Evolutionary conservation across 169 alveolate species (phyloP), one percentile per base, ranked within the genome.

Genomic region (Ichthyophthirius multifiliis): DNA sequence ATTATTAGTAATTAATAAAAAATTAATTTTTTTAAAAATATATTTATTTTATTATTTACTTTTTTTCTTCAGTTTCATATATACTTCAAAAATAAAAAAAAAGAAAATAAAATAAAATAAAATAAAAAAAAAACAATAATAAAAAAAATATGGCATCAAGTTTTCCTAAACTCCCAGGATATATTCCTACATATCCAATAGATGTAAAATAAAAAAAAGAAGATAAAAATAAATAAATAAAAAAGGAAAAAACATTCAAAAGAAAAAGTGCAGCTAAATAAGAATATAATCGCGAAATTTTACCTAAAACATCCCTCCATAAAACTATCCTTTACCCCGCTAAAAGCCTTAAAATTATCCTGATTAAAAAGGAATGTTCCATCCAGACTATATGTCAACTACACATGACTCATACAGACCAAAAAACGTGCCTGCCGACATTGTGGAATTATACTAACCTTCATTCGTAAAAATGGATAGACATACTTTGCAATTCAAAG

Each of bases 161-260:
- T 18, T 88, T 83, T 79, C 93, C 95, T 31, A 91, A 87, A 65
- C 77, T 85, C 30, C 93, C 93, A n/a, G 93, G 93, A 9, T 86
- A 41, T 75, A 87, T 91, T 16, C 92, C 92, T 13, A 87, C 91
- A 30, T 88, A 88, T 67, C 93, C 88, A 75, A 83, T 89, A 12
- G 89, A 91, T 4, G 64, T 74, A 65, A 63, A 27, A 46, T 34
- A 23, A 73, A 85, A 47, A 80, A 79, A 35, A 85, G 55, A 78
- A 37, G 63, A 37, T 55, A 77, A 23, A 84, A 78, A 63, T 62
- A 43, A 75, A 18, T 27, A 18, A 55, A n/a, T n/a, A 55, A 27
- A 55, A 46, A 55, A 55, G 71, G 7, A 55, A 55, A 10, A 34
- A 0, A 55, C 16, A 3, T 55, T 55, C 71, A 55, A 55, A 39